Percentiles rank a stretch among this genome's conserved stretches.
phyloP scores from a whole-genome alignment of 768 basidiomycete genomes.

The Russula brevipes region DNA sequence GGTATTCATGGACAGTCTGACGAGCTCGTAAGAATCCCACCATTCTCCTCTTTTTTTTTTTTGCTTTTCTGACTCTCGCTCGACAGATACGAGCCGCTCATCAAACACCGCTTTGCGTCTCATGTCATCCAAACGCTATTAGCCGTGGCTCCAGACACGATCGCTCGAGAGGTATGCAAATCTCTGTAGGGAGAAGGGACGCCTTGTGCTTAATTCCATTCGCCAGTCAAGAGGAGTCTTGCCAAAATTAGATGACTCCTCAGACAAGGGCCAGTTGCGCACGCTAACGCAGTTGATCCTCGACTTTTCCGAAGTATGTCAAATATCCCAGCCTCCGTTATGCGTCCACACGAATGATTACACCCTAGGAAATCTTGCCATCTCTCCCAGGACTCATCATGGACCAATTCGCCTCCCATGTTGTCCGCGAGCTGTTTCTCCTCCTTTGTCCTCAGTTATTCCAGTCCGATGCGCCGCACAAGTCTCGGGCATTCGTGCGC shows the following conservation, averaged over 20 bases:
- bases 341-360: not conserved
- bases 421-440: constrained; percentile 71
- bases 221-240: constrained; percentile 54
- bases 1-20: constrained; percentile 81
- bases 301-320: constrained; percentile 57
- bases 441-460: constrained; percentile 64
- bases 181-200: not conserved
- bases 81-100: constrained; percentile 55
- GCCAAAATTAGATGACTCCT: constrained; percentile 40
- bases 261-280: constrained; percentile 56
- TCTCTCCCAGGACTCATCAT: constrained; percentile 60
- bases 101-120: constrained; percentile 84
- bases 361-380: constrained; percentile 62
- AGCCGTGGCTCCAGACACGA: constrained; percentile 55
- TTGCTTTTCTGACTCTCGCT: constrained; percentile 1
- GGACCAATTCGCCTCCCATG: constrained; percentile 89
- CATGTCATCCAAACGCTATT: constrained; percentile 94
- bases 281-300: constrained; percentile 58
- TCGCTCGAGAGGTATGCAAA: constrained; percentile 59
- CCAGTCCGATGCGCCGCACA: constrained; percentile 34
- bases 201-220: not conserved
- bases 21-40: constrained; percentile 68
- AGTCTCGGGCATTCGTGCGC: constrained; percentile 45
- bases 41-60: constrained; percentile 2
- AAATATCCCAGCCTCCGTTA: not conserved